phyloP scores from a whole-genome alignment of 345 rosid genomes.

The Corchorus olitorius region DNA sequence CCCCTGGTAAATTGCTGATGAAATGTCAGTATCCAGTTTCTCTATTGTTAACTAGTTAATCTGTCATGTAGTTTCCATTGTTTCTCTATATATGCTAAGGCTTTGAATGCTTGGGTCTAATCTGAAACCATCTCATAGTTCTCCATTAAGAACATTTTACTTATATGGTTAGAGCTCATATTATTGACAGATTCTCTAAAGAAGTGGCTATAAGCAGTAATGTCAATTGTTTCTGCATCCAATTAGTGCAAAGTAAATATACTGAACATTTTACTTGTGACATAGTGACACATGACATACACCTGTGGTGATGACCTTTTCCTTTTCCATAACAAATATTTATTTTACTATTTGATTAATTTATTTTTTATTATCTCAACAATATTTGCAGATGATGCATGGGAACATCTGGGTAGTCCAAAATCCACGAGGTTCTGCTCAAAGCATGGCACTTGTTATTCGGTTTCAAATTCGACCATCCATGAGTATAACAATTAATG shows the following conservation, averaged over 20 bases:
- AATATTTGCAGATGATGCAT: slow-evolving; percentile 68
- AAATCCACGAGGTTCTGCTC: slow-evolving; percentile 54
- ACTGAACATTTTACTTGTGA: neutral
- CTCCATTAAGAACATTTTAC: neutral
- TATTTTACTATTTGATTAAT: neutral
- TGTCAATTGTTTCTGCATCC: neutral
- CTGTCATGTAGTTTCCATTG: neutral
- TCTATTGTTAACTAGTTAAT: neutral
- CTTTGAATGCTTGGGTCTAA: neutral
- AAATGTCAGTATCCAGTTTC: neutral
- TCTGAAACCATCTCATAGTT: neutral
- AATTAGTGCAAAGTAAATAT: neutral
- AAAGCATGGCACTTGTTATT: slow-evolving; percentile 76
- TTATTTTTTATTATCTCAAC: slow-evolving; percentile 3
- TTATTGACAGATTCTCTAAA: neutral
- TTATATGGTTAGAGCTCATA: neutral
- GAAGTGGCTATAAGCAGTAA: neutral
- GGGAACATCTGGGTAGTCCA: slow-evolving; percentile 79
- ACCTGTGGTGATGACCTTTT: neutral
- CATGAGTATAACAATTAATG: slow-evolving; percentile 40
- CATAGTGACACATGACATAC: neutral
- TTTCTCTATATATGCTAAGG: neutral
- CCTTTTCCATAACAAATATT: neutral
- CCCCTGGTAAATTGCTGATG: neutral
- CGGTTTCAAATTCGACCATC: slow-evolving; percentile 62